These are phyloP conservation scores for Zymoseptoria crescenta DNA, from an alignment of 2,329 filamentous ascomycete genomes.

Conservation along the genomic window DNA sequence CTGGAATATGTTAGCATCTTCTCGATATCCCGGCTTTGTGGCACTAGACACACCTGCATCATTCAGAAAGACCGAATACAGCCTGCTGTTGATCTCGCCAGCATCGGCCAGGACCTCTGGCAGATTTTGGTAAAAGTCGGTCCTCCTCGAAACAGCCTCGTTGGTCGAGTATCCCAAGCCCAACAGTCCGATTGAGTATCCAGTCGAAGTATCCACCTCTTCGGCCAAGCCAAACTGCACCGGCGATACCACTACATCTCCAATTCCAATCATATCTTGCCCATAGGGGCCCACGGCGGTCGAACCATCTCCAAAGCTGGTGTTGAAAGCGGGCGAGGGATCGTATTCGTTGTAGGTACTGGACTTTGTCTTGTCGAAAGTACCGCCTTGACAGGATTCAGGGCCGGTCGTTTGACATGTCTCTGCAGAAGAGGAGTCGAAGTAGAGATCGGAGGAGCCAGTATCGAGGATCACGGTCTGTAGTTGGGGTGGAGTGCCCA, in stretches of 20 bases:
- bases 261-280: slow-evolving; percentile 24
- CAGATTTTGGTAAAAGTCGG: slow-evolving; percentile 26
- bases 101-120: slow-evolving; percentile 26
- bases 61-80: slow-evolving; percentile 30
- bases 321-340: slow-evolving; percentile 23
- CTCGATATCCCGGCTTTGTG: no score
- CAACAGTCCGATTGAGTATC: slow-evolving; percentile 26
- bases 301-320: slow-evolving; percentile 24
- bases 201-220: slow-evolving; percentile 21
- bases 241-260: slow-evolving; percentile 20
- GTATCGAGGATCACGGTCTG: slow-evolving; percentile 29
- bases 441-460: slow-evolving; percentile 28
- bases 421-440: slow-evolving; percentile 21
- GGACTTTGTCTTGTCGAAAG: slow-evolving; percentile 21
- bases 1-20: not conserved
- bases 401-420: slow-evolving; percentile 17
- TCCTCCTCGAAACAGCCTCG: slow-evolving; percentile 18
- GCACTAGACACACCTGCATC: slow-evolving; percentile 9
- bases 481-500: slow-evolving; percentile 28
- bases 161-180: slow-evolving; percentile 25
- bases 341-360: slow-evolving; percentile 21
- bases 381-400: slow-evolving; percentile 25
- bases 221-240: slow-evolving; percentile 28
- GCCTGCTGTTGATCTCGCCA: slow-evolving; percentile 24
- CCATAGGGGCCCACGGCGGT: slow-evolving; percentile 23